These are phyloP conservation scores for Solanum megistacrolobum DNA, from an alignment of 257 asterid species.

Conservation along the genomic window DNA sequence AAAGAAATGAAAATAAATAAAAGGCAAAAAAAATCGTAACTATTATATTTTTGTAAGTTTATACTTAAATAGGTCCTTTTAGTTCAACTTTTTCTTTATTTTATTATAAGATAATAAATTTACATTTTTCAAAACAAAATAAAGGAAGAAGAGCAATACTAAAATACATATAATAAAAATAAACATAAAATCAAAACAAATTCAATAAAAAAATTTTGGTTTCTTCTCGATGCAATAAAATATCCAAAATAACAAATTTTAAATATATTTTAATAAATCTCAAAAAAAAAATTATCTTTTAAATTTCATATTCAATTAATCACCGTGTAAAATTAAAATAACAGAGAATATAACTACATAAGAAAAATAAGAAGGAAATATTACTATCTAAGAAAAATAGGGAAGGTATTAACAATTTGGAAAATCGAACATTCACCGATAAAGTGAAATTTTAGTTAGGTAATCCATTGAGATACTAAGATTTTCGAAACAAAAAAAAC, in stretches of 20 bases:
- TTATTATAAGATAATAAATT: too few species aligned
- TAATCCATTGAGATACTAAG: too few species aligned
- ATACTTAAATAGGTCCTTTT: not conserved
- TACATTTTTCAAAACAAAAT: too few species aligned
- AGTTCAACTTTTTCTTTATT: too few species aligned
- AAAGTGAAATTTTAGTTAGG: too few species aligned
- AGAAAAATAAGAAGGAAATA: not conserved
- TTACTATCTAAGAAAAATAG: too few species aligned
- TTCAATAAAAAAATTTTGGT: not conserved
- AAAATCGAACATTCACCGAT: too few species aligned
- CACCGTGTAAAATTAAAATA: not conserved
- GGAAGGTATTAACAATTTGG: too few species aligned
- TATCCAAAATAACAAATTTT: not conserved
- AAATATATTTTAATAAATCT: not conserved
- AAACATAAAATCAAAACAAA: too few species aligned
- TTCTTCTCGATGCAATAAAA: not conserved
- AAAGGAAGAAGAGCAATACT: not conserved
- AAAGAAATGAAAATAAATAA: not conserved
- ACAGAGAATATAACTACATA: too few species aligned
- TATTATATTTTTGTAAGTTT: too few species aligned
- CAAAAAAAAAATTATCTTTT: not conserved
- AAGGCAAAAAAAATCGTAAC: not conserved
- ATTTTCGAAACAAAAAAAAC: too few species aligned
- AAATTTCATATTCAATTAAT: not conserved
- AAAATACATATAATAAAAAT: not conserved